phyloP scores from a whole-genome alignment of 495 filamentous ascomycete species.

The Daldinia bambusicola region DNA sequence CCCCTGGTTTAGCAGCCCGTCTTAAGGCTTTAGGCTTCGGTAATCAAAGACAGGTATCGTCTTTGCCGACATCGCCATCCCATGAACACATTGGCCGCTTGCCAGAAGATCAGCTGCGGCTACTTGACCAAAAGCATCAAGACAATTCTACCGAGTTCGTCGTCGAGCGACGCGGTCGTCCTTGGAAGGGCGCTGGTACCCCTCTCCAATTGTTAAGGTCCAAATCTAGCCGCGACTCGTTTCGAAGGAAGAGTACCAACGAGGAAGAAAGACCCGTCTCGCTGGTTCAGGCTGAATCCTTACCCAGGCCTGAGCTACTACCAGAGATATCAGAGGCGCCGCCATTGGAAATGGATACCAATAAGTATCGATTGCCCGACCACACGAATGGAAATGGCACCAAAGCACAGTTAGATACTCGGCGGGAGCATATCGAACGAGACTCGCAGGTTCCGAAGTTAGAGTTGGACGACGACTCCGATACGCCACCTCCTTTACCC shows the following conservation, averaged over 20 bases:
- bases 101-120: slow-evolving; percentile 75
- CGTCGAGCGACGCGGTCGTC: slow-evolving; percentile 69
- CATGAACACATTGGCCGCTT: slow-evolving; percentile 73
- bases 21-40: slow-evolving; percentile 76
- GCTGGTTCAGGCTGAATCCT: slow-evolving; percentile 42
- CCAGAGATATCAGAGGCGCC: slow-evolving; percentile 55
- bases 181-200: slow-evolving; percentile 66
- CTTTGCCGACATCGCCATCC: slow-evolving; percentile 49
- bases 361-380: slow-evolving; percentile 73
- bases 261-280: slow-evolving; percentile 36
- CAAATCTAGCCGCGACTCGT: slow-evolving; percentile 48
- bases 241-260: slow-evolving; percentile 35
- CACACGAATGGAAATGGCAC: slow-evolving; percentile 69
- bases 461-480: slow-evolving; percentile 52
- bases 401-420: slow-evolving; percentile 63
- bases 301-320: slow-evolving; percentile 51
- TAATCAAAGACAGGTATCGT: slow-evolving; percentile 54
- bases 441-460: slow-evolving; percentile 46
- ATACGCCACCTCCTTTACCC: slow-evolving; percentile 54
- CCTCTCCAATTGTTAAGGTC: slow-evolving; percentile 55
- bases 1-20: slow-evolving; percentile 79
- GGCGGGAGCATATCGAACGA: slow-evolving; percentile 63
- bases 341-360: slow-evolving; percentile 66
- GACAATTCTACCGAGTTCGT: slow-evolving; percentile 61
- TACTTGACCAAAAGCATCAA: slow-evolving; percentile 71